Evolutionary conservation across 129 eudicot genomes (phyloP), one percentile per base, ranked within the genome.

Genomic region (Calendula officinalis): DNA sequence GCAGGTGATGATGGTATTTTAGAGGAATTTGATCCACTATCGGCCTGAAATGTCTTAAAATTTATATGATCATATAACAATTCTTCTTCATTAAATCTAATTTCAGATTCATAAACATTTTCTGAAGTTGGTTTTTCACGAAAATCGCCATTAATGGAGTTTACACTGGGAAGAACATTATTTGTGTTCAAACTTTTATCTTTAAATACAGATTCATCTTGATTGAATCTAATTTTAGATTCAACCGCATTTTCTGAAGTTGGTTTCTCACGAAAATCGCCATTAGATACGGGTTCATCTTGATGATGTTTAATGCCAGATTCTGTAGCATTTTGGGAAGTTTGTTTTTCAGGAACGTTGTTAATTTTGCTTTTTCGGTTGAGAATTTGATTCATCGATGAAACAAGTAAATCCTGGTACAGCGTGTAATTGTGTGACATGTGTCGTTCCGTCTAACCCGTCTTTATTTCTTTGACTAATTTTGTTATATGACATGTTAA

Each of bases 381-480:
- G 59, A 71, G 77, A 77, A 50, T 80, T 62, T 32, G 69, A 65
- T 73, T 81, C 97, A 51, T 86, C 88, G 12, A 86, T 69, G 59
- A 90, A 82, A 82, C 67, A 71, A 36, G 98, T 81, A 60, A 80
- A 88, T 54, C 88, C 95, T 69, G 91, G 89, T 64, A 83, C 89
- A 56, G 78, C 94, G 60, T 71, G 84, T 51, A 85, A 72, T 52
- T 85, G 74, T 16, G 97, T 76, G 76, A 89, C 76, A 62, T 83
- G 90, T 51, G 86, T 83, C 12, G 83, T 83, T 75, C 78, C 84
- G 50, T 81, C 81, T 70, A 56, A 37, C n/a, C 76, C 81, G 35
- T 81, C 88, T 44, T 39, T 79, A 56, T 68, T 81, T 75, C 71
- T 68, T 77, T 69, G 84, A 74, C 70, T 80, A 71, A 75, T 81